phyloP scores from a whole-genome alignment of 176 grass and related monocot genomes.

The Musa acuminata region DNA sequence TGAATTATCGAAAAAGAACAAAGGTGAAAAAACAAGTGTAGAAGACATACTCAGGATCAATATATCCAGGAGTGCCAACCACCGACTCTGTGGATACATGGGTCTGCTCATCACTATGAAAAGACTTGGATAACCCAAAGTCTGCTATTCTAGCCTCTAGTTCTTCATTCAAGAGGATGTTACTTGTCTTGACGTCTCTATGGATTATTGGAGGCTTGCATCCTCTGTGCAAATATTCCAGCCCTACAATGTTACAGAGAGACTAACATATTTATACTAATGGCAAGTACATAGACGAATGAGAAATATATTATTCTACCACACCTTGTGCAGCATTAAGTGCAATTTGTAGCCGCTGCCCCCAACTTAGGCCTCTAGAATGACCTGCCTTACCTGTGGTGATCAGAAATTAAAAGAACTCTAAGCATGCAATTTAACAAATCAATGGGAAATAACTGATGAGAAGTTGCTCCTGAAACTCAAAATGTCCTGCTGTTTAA shows the following conservation, averaged over 20 bases:
- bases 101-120: neutral
- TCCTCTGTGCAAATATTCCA: neutral
- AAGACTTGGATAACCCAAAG: neutral
- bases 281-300: neutral
- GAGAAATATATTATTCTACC: neutral
- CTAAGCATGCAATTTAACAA: no score
- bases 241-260: neutral
- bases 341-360: neutral
- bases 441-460: no score
- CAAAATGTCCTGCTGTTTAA: no score
- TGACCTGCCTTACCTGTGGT: neutral
- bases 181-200: neutral
- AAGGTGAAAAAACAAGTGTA: neutral
- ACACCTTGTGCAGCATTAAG: neutral
- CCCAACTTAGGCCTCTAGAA: neutral
- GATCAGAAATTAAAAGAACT: neutral
- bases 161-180: neutral
- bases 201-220: neutral
- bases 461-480: no score
- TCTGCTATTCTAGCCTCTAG: neutral
- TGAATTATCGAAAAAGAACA: neutral
- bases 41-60: constrained; percentile 7
- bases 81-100: neutral
- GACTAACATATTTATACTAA: neutral
- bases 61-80: neutral